A percentile compares a stretch with the other conserved stretches of the same genome.
phyloP scores from a whole-genome alignment of 2,329 filamentous ascomycete species.

The Diaporthe vaccinii region DNA sequence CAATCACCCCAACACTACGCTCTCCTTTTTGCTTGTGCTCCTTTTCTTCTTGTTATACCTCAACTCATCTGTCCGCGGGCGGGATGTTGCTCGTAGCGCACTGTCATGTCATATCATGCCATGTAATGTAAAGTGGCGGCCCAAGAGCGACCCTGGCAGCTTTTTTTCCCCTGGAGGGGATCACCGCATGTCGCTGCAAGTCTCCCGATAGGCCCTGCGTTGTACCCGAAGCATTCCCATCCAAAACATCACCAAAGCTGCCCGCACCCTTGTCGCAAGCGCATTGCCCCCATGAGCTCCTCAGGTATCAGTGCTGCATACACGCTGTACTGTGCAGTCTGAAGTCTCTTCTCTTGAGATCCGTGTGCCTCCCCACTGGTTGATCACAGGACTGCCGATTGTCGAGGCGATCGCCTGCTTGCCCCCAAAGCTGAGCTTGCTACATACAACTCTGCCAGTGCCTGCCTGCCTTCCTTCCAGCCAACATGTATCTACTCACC shows the following conservation, averaged over 20 bases:
- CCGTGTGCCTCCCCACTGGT: conserved; percentile 15
- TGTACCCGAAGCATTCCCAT: conserved; percentile 31
- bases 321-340: conserved; percentile 4
- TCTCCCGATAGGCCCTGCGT: conserved; percentile 29
- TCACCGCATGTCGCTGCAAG: conserved; percentile 30
- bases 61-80: conserved; percentile 6
- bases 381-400: conserved; percentile 25
- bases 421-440: conserved; percentile 16
- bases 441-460: neutral
- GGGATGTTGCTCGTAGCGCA: conserved; percentile 10
- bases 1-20: neutral
- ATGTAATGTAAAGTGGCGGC: conserved; percentile 27
- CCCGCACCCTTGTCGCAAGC: conserved; percentile 23
- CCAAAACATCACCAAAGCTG: conserved; percentile 24
- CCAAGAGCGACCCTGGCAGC: conserved; percentile 23
- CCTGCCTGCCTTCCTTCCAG: neutral
- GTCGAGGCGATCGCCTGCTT: conserved; percentile 16
- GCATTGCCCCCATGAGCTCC: conserved; percentile 16
- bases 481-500: neutral
- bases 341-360: neutral
- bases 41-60: neutral
- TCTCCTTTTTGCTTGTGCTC: neutral
- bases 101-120: conserved; percentile 26
- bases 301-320: conserved; percentile 17
- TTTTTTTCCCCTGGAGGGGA: conserved; percentile 18